A percentile compares a stretch with the other conserved stretches of the same genome.
phyloP scores from a whole-genome alignment of 202 grass and related monocot genomes.

The Sporobolus alterniflorus region DNA sequence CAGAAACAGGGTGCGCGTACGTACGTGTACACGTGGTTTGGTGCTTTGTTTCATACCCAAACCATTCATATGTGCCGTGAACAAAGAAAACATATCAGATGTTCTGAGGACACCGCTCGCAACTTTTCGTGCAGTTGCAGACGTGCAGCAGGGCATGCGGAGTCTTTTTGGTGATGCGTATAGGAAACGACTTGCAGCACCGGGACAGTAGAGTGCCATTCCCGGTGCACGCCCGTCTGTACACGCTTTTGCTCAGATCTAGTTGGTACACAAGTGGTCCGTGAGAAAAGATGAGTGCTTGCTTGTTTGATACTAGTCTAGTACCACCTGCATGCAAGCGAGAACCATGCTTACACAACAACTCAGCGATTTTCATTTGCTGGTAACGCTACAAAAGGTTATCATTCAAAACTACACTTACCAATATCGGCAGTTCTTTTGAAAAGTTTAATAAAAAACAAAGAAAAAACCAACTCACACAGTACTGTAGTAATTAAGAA shows the following conservation, averaged over 20 bases:
- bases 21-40: neutral
- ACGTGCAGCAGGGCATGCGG: constrained; percentile 21
- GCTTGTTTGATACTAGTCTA: neutral
- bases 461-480: no score
- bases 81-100: neutral
- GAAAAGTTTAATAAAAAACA: no score
- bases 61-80: no score
- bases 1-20: neutral
- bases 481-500: no score
- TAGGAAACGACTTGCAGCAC: constrained; percentile 38
- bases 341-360: neutral
- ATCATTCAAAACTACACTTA: neutral
- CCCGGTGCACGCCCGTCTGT: neutral
- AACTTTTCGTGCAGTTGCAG: neutral
- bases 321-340: neutral
- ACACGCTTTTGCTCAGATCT: constrained; percentile 30
- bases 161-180: constrained; percentile 27
- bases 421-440: neutral
- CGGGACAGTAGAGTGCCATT: neutral
- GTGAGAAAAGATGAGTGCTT: neutral
- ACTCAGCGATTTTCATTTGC: neutral
- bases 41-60: neutral
- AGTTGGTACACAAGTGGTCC: neutral
- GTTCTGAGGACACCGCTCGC: neutral
- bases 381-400: no score